Evolutionary conservation across 2,329 filamentous ascomycete species (phyloP).

Genomic region (Fusarium albidum): DNA sequence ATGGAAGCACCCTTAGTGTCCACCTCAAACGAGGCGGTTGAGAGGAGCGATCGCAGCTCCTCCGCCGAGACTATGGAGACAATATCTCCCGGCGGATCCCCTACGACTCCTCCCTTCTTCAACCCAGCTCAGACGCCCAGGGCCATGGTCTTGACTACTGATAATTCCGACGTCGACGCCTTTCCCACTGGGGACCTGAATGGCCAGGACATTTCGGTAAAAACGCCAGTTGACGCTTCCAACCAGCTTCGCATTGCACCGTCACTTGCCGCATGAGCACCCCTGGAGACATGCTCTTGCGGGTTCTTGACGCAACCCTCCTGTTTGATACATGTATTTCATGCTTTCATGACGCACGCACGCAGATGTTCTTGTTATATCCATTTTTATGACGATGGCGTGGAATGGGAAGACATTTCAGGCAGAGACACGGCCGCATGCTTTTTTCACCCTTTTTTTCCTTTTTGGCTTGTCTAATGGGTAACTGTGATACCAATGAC

Average conservation of each 20-base stretch:
- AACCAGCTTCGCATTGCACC: neutral
- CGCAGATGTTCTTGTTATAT: no score
- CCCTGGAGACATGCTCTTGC: neutral
- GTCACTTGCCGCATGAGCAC: neutral
- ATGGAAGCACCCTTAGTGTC: neutral
- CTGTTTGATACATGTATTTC: no score
- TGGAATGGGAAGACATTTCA: no score
- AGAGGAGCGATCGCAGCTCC: constrained; percentile 21
- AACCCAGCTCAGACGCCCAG: constrained; percentile 40
- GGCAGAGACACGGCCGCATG: neutral
- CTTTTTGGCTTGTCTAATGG: neutral
- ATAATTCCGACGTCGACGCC: constrained; percentile 9
- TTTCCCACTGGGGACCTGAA: constrained; percentile 5
- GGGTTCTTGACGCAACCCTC: no score
- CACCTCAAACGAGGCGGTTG: constrained; percentile 24
- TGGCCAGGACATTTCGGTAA: neutral
- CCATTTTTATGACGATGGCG: no score
- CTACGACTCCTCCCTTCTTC: constrained; percentile 28
- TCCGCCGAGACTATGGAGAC: constrained; percentile 23
- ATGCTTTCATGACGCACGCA: no score
- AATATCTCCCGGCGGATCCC: constrained; percentile 18
- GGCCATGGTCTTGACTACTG: constrained; percentile 32
- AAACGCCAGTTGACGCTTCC: neutral
- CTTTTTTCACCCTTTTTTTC: neutral
- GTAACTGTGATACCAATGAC: neutral